Base-by-base conservation (phyloP, 768 basidiomycete species). In the Serendipita sp. region DNA sequence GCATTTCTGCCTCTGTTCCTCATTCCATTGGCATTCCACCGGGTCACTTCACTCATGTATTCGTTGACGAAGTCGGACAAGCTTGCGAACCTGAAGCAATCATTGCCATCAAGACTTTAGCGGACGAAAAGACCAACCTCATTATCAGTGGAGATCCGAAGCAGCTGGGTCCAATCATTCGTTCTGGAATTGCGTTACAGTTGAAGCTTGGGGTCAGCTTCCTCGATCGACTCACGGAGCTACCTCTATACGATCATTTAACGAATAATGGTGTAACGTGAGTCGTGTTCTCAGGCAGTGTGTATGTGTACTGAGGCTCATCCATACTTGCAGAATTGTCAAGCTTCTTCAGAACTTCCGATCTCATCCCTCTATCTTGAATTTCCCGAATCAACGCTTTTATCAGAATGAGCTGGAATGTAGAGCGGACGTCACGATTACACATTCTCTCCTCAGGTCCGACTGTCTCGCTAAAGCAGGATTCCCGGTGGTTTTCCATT, bases 11-110 rank as follows among this genome's bases (percentile, higher is more conserved):
- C 0, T 76, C 76, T 3, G 74, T 81, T 1, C 77, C 80, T 2
- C 76, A 78, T 32, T 75, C 75, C 3, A 67, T 83, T 7, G 83
- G 83, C 0, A 44, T 84, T 28, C 70, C 72, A 35, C 72, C 77
- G 13, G 84, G 84, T 0, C 81, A 83, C 69, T 86, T 81, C 68
- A 79, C 72, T 0, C 81, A 85, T 67, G 80, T 86, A 16, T 81
- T 86, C 67, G 73, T 83, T 45, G 84, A 86, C 68, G 84, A 86
- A 66, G 84, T 83, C 3, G 84, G 83, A 0, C 84, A 86, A 68
- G 84, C 79, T 0, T 78, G 78, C 45, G 84, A 86, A 68, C 83
- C 84, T 0, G 80, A 83, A 67, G 71, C 77, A 4, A 80, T 85
- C 77, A 75, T 83, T 2, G 68, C 75, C 0, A 72, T 78, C 44